Percentiles rank a stretch among this genome's conserved stretches.
Conservation (phyloP, 768 basidiomycete species). For the Kockovaella imperatae region DNA sequence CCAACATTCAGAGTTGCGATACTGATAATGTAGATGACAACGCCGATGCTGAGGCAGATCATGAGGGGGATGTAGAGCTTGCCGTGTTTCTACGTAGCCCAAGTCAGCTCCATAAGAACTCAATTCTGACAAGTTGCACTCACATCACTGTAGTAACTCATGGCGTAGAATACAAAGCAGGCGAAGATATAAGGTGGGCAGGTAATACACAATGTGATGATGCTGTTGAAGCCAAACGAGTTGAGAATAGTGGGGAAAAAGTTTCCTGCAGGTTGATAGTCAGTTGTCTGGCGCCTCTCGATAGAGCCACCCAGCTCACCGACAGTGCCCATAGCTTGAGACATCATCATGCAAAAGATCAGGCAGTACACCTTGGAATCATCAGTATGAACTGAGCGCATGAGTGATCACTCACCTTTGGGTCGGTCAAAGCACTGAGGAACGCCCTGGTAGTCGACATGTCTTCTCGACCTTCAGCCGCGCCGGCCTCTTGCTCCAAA, state of each 20-base stretch:
- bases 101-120: too few species aligned
- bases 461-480: too few species aligned
- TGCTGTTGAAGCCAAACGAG: conserved; percentile 22
- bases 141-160: conserved; percentile 20
- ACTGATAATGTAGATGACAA: conserved; percentile 11
- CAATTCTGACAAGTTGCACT: too few species aligned
- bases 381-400: too few species aligned
- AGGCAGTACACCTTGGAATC: conserved; percentile 9
- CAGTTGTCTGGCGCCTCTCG: too few species aligned
- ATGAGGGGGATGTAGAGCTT: background rate
- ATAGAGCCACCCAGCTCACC: background rate
- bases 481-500: conserved; percentile 20
- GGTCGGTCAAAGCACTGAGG: too few species aligned
- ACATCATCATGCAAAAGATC: conserved; percentile 13
- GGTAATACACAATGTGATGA: conserved; percentile 20
- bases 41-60: too few species aligned
- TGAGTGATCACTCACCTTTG: too few species aligned
- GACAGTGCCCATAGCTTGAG: conserved; percentile 18
- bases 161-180: conserved; percentile 19
- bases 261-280: conserved; percentile 1
- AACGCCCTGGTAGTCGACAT: too few species aligned
- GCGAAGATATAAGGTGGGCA: conserved; percentile 27
- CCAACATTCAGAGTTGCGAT: conserved; percentile 10
- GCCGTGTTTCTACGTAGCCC: too few species aligned
- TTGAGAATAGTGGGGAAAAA: conserved; percentile 24